Conservation (phyloP, 441 rosid species). For the Populus hybrid region DNA sequence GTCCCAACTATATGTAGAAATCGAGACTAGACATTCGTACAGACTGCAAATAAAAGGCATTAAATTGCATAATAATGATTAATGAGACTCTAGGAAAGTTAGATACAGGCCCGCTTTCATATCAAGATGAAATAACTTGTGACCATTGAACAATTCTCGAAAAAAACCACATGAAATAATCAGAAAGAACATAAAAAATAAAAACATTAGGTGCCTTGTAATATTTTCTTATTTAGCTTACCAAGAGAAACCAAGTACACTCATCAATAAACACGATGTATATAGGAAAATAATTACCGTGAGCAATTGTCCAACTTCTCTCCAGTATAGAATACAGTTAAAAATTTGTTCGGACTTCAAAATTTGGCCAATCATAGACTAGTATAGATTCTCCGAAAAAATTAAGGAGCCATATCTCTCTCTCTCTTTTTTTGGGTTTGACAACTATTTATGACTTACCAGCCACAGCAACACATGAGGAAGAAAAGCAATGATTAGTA, state of each 20-base stretch:
- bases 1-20: not conserved
- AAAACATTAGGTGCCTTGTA: not conserved
- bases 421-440: not conserved
- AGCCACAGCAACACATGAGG: not conserved
- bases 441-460: not conserved
- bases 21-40: not conserved
- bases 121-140: not conserved
- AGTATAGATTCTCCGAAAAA: not conserved
- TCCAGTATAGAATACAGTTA: not conserved
- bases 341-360: not conserved
- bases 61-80: not conserved
- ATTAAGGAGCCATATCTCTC: not conserved
- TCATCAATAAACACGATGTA: not conserved
- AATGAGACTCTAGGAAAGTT: not conserved
- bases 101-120: not conserved
- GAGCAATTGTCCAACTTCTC: not conserved
- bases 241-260: not conserved
- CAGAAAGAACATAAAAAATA: not conserved
- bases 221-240: not conserved
- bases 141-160: not conserved
- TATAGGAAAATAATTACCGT: not conserved
- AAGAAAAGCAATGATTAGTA: not conserved
- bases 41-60: not conserved
- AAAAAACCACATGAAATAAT: not conserved
- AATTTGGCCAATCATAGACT: not conserved